Base-by-base conservation (phyloP, 2,329 filamentous ascomycete genomes). In the Xylaria multiplex region DNA sequence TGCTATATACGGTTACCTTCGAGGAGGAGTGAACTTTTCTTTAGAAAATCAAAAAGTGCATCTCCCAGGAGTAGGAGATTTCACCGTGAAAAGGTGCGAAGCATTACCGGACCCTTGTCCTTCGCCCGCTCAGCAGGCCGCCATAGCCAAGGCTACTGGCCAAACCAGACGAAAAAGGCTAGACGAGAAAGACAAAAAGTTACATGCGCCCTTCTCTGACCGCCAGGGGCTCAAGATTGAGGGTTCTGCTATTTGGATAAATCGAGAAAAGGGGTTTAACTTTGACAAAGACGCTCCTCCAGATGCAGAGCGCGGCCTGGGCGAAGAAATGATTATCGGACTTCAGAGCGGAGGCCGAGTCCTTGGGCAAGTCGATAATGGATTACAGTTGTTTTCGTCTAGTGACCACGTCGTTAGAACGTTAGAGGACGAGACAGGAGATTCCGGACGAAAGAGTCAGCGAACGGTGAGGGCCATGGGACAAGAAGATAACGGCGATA, bases 121-220 rank as follows among this genome's bases (percentile, higher is more conserved):
- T 0, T 99, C 96, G 0, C 96, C 96, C 1, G 90, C 88, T 61
- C 93, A 96, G 84, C 91, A 97, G 74, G 92, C 96, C 78, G 93
- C 92, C 6, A 82, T 94, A 46, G 92, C 93, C 45, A 97, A 97
- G 77, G 88, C 89, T 1, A 90, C 90, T 0, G 95, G 95, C 2
- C 97, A 97, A 79, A 90, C 90, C 40, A 90, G 90, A 46, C 85
- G 93, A 69, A 89, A 90, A 74, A 86, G 94, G 63, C 81, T 99
- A 14, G 96, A 96, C 37, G 96, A 99, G 77, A 99, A 98, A 80
- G 95, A 99, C 77, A 97, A 97, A 81, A 88, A 96, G 73, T 82
- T 99, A 5, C 96, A 97, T 79, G 96, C 96, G 2, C 96, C 96
- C 40, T 98, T 99, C 95, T 97, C 94, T 30, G 96, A 99, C 79